A percentile compares a stretch with the other conserved stretches of the same genome.
Conservation (phyloP, 2,329 filamentous ascomycete species). For the Tolypocladium inflatum region DNA sequence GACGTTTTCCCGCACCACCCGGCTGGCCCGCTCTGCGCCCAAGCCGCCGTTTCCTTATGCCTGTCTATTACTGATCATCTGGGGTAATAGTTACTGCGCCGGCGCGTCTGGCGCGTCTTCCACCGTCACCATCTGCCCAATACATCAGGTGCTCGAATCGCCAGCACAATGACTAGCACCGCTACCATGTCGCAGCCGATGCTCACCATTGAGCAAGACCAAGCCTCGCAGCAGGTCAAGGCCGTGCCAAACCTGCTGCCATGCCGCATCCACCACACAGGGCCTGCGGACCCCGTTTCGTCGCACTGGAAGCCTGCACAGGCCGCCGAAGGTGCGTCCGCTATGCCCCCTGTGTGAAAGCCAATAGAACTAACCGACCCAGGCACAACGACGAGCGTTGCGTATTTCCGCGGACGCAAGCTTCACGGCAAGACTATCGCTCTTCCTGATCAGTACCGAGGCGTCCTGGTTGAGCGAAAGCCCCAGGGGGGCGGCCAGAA, state of each 20-base stretch:
- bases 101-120: not conserved
- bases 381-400: constrained; percentile 29
- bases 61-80: too few species aligned
- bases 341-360: not conserved
- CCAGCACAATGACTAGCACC: not conserved
- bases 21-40: too few species aligned
- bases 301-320: constrained; percentile 61
- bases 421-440: constrained; percentile 57
- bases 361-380: not conserved
- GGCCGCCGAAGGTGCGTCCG: constrained; percentile 28
- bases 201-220: constrained; percentile 24
- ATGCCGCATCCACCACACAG: constrained; percentile 71
- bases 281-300: constrained; percentile 52
- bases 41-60: too few species aligned
- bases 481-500: constrained; percentile 20
- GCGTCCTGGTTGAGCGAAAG: constrained; percentile 42
- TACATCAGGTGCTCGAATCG: not conserved
- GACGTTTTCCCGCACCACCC: too few species aligned
- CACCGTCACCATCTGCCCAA: not conserved
- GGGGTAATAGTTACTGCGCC: too few species aligned
- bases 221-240: constrained; percentile 15
- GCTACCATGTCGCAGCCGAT: constrained; percentile 32
- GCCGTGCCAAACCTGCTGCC: constrained; percentile 65
- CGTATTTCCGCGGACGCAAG: constrained; percentile 74
- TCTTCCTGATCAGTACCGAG: constrained; percentile 64